Evolutionary conservation across 176 grass and related monocot genomes (phyloP), one percentile per base, ranked within the genome.

Genomic region (Oryza australiensis): DNA sequence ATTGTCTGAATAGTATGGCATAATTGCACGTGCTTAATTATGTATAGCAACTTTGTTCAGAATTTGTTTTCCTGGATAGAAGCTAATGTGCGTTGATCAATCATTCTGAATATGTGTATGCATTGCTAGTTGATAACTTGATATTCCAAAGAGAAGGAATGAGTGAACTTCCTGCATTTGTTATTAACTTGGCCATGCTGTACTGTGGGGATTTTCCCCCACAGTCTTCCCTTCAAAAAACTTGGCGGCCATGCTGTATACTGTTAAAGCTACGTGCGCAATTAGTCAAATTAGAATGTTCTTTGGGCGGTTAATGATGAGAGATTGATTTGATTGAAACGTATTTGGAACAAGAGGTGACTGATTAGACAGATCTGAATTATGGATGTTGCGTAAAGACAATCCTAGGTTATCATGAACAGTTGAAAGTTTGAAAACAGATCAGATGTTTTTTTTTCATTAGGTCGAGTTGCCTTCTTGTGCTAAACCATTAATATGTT

Each of bases 401-500:
- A 53, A 55, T 64, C 40, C 26, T 73, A 24, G 7, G 8, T 49
- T 73, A 55, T 55, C 38, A 64, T 64, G 73, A 24, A 64, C 69
- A n/a, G 9, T 18, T 11, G 5, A 62, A 43, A 62, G 30, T 48
- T 73, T 73, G 4, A 1, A 73, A 27, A 49, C 70, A 22, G 33
- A 41, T 26, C 35, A 33, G 20, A 67, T 37, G 10, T 23, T 46
- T 73, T 33, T 65, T 33, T 38, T 49, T 22, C 8, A 71, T 66
- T 34, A 35, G 30, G 11, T 70, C 26, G 5, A 60, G 34, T 43
- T 79, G 13, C 69, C 43, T 69, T 67, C 26, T 18, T 92, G 59
- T 81, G 30, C 75, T 84, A 74, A 82, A 60, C 55, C 55, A 60
- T 1, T 60, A 34, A 67, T 69, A n/a, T 48, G 16, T 53, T 46